A percentile compares a stretch with the other conserved stretches of the same genome.
phyloP scores from a whole-genome alignment of 2,329 filamentous ascomycete genomes.

The Bipolaris zeicola region DNA sequence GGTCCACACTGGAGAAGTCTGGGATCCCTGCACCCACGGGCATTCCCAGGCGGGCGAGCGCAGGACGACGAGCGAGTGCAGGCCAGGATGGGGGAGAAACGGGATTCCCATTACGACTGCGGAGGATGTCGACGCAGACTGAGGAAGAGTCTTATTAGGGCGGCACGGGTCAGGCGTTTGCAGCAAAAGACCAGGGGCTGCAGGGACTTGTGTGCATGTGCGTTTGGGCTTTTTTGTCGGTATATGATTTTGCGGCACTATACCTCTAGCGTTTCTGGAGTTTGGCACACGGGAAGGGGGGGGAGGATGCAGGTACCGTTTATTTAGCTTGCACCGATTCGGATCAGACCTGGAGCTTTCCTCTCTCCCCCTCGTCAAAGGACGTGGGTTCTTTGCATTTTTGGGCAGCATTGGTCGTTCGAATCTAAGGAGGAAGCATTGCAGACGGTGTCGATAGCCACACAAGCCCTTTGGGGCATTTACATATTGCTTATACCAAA shows the following conservation, averaged over 20 bases:
- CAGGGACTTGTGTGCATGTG: slow-evolving; percentile 24
- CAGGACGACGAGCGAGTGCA: slow-evolving; percentile 48
- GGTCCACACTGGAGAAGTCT: slow-evolving; percentile 53
- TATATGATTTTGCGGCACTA: slow-evolving; percentile 30
- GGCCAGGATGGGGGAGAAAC: slow-evolving; percentile 53
- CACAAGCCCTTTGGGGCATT: slow-evolving; percentile 10
- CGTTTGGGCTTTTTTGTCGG: slow-evolving; percentile 21
- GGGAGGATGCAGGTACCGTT: slow-evolving; percentile 16
- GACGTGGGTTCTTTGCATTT: not conserved
- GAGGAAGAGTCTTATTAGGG: slow-evolving; percentile 64
- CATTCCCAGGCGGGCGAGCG: slow-evolving; percentile 60
- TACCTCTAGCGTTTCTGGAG: slow-evolving; percentile 26
- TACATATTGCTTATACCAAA: slow-evolving; percentile 35
- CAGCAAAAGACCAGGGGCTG: slow-evolving; percentile 16
- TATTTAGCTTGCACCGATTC: slow-evolving; percentile 2
- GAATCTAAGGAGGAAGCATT: slow-evolving; percentile 10
- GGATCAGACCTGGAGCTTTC: slow-evolving; percentile 1
- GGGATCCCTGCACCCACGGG: slow-evolving; percentile 57
- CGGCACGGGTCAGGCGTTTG: slow-evolving; percentile 4
- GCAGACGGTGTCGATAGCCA: not conserved
- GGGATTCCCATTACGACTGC: slow-evolving; percentile 53
- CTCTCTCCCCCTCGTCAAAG: not conserved
- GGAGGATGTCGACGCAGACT: slow-evolving; percentile 57
- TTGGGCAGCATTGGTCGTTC: slow-evolving; percentile 3
- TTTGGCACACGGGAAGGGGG: slow-evolving; percentile 9